Percentiles rank a stretch among this genome's conserved stretches.
phyloP scores from a whole-genome alignment of 768 basidiomycete genomes.

The Calocybe cyanea region DNA sequence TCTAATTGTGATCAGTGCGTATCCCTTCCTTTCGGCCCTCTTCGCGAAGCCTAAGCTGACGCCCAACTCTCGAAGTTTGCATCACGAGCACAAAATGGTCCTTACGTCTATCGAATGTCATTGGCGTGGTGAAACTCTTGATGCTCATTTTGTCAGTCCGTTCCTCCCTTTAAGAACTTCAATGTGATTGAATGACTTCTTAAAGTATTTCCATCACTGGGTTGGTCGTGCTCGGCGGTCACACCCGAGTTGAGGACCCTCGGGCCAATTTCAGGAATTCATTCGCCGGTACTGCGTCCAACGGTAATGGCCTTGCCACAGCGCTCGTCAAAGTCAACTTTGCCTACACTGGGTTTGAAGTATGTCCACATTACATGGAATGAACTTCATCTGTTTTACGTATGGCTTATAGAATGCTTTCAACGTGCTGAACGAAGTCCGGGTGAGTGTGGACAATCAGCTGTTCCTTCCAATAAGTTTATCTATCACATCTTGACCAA shows the following conservation, averaged over 20 bases:
- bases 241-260: slow-evolving; percentile 53
- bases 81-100: slow-evolving; percentile 35
- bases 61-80: slow-evolving; percentile 20
- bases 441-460: slow-evolving; percentile 13
- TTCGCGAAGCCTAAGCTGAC: not conserved
- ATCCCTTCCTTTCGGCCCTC: not conserved
- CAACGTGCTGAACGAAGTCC: slow-evolving; percentile 43
- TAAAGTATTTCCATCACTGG: slow-evolving; percentile 47
- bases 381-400: no score
- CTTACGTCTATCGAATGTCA: slow-evolving; percentile 29
- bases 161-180: not conserved
- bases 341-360: slow-evolving; percentile 35
- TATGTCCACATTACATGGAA: slow-evolving; percentile 6
- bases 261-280: slow-evolving; percentile 53
- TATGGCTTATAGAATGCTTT: slow-evolving; percentile 32
- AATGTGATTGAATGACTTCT: not conserved
- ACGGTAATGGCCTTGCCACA: slow-evolving; percentile 40
- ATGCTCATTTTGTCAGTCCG: slow-evolving; percentile 28
- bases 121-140: slow-evolving; percentile 29
- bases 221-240: slow-evolving; percentile 58
- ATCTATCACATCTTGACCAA: not conserved
- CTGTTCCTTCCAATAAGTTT: not conserved
- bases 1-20: slow-evolving; percentile 26
- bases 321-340: slow-evolving; percentile 36
- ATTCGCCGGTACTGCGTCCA: slow-evolving; percentile 51